Evolutionary conservation across 306 rosid species (phyloP), one percentile per base, ranked within the genome.

Genomic region (Cucurbita ficifolia): DNA sequence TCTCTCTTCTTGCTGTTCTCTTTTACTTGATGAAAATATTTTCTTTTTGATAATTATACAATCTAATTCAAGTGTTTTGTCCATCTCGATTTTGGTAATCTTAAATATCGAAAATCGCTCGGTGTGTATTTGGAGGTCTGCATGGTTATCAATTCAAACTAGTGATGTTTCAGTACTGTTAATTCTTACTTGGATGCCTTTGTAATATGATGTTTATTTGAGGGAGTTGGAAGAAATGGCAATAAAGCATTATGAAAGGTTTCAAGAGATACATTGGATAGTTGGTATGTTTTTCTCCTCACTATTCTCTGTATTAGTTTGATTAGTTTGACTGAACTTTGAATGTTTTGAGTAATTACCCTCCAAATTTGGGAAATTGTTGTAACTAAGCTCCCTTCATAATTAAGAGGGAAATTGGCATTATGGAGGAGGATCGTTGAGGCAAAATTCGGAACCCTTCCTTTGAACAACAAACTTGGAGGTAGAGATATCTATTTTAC

Each of bases 1-100:
- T 61, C 7, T 7, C 67, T 7, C 43, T 62, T 78, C 80, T 73
- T 55, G 4, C 39, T 18, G 29, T 46, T 83, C 80, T 60, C 62
- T 3, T 43, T 68, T 68, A 22, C 63, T 61, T 39, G 16, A 3
- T 39, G 13, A 36, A 62, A 62, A n/a, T 62, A 16, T 16, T 61
- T 35, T 62, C 67, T 24, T 60, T 60, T 60, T 35, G 6, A 60
- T 35, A 36, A 60, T 14, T 13, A 19, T 54, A 54, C 59, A 54
- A 54, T 58, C 36, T 29, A 35, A 6, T 35, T 14, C 43, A 33
- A 58, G 22, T 59, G 19, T 35, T 61, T 17, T 1, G 36, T 35
- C 46, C n/a, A 3, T 14, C 68, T 8, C 46, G 18, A 61, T 60
- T 61, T 61, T 61, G 68, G 16, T 19, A 55, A 36, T 61, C 45